Evolutionary conservation across 805 yeast species (phyloP), one percentile per base, ranked within the genome.

Genomic region (Metschnikowia matae): DNA sequence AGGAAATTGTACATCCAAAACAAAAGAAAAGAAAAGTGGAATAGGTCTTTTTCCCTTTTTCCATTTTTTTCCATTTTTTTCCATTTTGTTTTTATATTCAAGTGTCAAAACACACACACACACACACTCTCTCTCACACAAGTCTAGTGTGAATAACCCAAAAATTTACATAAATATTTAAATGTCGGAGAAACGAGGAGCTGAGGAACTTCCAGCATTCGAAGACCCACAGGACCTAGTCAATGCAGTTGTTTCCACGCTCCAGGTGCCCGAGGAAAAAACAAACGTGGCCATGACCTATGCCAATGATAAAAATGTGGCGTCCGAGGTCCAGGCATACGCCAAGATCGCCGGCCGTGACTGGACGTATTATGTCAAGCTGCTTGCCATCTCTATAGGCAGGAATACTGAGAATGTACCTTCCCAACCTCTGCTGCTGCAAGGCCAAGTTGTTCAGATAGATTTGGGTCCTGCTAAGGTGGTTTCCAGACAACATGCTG

Each of bases 401-500:
- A 78, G 99, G 61, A 85, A 85, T 61, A 87, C 96, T 2, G 77
- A 74, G 37, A 33, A 56, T 50, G 48, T 14, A 71, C 70, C 48
- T 17, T 35, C 36, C 32, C 42, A 46, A 41, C 50, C 49, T 64
- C 63, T 36, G 64, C 66, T 39, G 40, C 66, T 39, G 40, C 40
- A 37, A 14, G 57, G 36, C 21, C 48, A 15, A 32, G 52, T 17
- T n/a, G 82, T 84, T 36, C 90, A 90, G 62, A 92, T 92, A 44
- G 99, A 94, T 67, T 73, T 94, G 60, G 97, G 97, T 1, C 99
- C 99, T 1, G 92, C 97, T 10, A 92, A 92, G 67, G 96, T 94
- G n/a, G 98, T 94, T 3, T 84, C 94, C 20, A 81, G 99, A 55
- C 83, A 80, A 58, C 99, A 94, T 65, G 98, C 98, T 0, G 68